Percentiles rank a stretch among this genome's conserved stretches.
Conservation (phyloP, 805 yeast genomes). For the Starmerella vitae region DNA sequence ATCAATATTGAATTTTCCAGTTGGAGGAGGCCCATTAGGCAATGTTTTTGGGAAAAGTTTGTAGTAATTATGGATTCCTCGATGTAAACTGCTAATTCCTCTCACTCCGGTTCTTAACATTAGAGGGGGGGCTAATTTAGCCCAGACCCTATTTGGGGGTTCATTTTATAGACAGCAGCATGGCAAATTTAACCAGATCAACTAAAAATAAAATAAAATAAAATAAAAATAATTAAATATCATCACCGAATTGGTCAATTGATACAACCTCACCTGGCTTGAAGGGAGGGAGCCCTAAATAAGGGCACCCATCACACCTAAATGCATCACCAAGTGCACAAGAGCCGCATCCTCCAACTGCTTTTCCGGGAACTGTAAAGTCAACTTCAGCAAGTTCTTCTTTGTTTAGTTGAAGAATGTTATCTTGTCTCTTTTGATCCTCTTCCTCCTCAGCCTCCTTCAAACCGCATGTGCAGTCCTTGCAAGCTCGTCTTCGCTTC, state of each 20-base stretch:
- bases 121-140: no score
- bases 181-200: no score
- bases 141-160: no score
- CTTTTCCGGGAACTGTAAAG: conserved; percentile 90
- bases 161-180: no score
- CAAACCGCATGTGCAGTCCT: conserved; percentile 95
- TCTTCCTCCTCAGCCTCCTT: conserved; percentile 62
- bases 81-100: neutral
- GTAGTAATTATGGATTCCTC: conserved; percentile 31
- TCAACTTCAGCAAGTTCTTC: conserved; percentile 82
- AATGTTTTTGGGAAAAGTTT: conserved; percentile 63
- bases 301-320: conserved; percentile 97
- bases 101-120: no score
- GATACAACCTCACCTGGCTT: conserved; percentile 90
- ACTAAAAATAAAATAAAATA: no score
- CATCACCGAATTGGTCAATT: conserved; percentile 35
- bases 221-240: no score
- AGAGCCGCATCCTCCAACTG: conserved; percentile 88
- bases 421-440: conserved; percentile 31
- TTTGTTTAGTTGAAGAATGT: conserved; percentile 42
- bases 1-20: conserved; percentile 46
- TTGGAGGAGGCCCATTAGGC: conserved; percentile 50
- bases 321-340: conserved; percentile 97
- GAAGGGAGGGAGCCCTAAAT: conserved; percentile 92
- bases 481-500: conserved; percentile 84